Base-by-base conservation (phyloP, 768 basidiomycete genomes). In the Pulveroboletus frians region DNA sequence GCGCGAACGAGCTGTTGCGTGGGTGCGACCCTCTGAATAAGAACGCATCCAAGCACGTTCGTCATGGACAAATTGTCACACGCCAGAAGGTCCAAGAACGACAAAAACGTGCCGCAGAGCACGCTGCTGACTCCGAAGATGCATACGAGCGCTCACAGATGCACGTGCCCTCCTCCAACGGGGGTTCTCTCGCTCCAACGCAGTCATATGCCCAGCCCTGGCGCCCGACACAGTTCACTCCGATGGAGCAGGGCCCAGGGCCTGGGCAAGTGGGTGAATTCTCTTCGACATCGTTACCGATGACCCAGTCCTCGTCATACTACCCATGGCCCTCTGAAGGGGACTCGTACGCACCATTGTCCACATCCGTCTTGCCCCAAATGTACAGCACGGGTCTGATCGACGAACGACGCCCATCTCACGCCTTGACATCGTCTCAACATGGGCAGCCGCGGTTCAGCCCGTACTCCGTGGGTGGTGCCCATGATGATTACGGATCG, bases 301-400 rank as follows among this genome's bases (percentile, higher is more conserved):
- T 55, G 39, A 29, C 34, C 4, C 54, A 63, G 6, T 14, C 51
- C 2, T 50, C 60, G 38, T 59, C 72, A 17, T 76, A 73, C 52
- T 74, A 79, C 48, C 70, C 76, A 2, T 82, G 79, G 80, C 58
- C 74, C 1, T 51, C 66, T n/a, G 69, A 58, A 4, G 58, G 57
- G 32, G 39, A 56, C 3, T 52, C 61, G 27, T 65, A 69, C 50
- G 65, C 46, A 73, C 74, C 65, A 1, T 58, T 88, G 37, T 84
- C 86, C 18, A 88, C 86, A 15, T 83, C 84, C 1, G 84, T 85
- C 21, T 74, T 88, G 37, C 84, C 86, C 0, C 85, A 86, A 54
- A 70, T 83, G 57, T 88, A 86, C 61, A 87, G 84, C 67, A 85
- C 85, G 4, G 85, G 85, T 0, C 67, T 87, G 40, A 73, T 78